A percentile compares a stretch with the other conserved stretches of the same genome.
Evolutionary conservation across 192 early-diverging fungal genomes (phyloP).

Genomic region (Rhizoclosmatium globosum): DNA sequence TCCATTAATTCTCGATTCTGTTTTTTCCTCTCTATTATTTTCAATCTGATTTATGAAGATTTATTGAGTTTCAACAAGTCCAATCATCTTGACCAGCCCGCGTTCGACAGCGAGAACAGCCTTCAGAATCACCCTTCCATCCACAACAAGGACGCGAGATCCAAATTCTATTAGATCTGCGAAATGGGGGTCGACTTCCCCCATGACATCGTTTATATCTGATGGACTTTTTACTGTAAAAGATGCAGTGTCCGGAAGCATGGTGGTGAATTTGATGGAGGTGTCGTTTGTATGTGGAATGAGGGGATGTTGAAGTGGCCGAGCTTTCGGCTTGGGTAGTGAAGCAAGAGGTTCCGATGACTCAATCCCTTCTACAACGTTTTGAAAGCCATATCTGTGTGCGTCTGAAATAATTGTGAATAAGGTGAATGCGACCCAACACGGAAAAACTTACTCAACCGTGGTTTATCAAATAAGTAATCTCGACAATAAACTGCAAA

Average conservation of each 20-base stretch:
- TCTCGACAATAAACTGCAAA: slow-evolving; percentile 23
- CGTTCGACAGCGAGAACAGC: slow-evolving; percentile 2
- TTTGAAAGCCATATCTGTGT: slow-evolving; percentile 3
- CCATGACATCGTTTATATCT: slow-evolving; percentile 12
- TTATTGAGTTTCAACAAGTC: neutral
- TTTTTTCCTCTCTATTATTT: too few relatives aligned
- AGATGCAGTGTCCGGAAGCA: neutral
- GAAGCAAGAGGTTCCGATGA: neutral
- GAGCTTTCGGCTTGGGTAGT: neutral
- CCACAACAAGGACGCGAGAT: neutral
- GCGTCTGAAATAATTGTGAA: neutral
- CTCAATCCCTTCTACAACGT: slow-evolving; percentile 8
- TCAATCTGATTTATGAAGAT: too few relatives aligned
- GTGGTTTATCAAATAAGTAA: slow-evolving; percentile 29
- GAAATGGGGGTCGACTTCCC: slow-evolving; percentile 6
- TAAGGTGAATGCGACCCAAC: neutral
- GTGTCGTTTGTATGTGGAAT: neutral
- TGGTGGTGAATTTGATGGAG: neutral
- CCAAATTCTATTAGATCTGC: slow-evolving; percentile 21
- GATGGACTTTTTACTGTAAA: neutral
- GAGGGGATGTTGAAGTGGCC: neutral
- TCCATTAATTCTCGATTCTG: too few relatives aligned
- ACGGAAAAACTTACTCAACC: slow-evolving; percentile 15
- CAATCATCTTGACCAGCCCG: neutral
- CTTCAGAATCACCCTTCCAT: slow-evolving; percentile 9